A percentile compares a stretch with the other conserved stretches of the same genome.
phyloP scores from a whole-genome alignment of 768 basidiomycete genomes.

The Termitomyces sp. region DNA sequence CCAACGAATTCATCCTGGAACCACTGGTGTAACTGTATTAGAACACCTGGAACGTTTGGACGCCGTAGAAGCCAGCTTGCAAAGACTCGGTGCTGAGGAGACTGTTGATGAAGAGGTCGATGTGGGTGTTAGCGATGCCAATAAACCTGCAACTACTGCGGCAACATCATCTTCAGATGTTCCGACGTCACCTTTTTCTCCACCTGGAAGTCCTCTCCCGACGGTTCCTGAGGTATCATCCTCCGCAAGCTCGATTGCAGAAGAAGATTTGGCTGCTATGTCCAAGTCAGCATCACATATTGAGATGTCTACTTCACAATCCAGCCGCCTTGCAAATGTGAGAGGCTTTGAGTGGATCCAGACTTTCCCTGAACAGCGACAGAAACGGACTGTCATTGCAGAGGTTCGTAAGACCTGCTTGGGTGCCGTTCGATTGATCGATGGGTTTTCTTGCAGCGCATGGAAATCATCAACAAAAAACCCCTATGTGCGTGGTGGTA shows the following conservation, averaged over 20 bases:
- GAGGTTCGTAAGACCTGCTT: conserved; percentile 43
- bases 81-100: conserved; percentile 63
- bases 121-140: conserved; percentile 46
- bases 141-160: conserved; percentile 19
- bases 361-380: conserved; percentile 27
- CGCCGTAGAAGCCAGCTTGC: conserved; percentile 73
- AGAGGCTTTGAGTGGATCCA: conserved; percentile 44
- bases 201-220: conserved; percentile 54
- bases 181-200: conserved; percentile 44
- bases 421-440: not conserved
- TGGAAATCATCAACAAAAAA: conserved; percentile 66
- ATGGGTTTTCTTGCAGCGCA: conserved; percentile 39
- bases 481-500: conserved; percentile 75
- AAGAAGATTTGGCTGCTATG: conserved; percentile 68
- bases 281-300: conserved; percentile 75
- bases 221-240: conserved; percentile 55
- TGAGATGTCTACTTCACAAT: conserved; percentile 41
- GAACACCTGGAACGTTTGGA: conserved; percentile 85
- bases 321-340: conserved; percentile 28
- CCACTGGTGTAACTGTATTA: conserved; percentile 80
- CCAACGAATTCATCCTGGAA: conserved; percentile 77
- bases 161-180: conserved; percentile 26
- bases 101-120: conserved; percentile 49
- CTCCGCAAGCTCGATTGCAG: conserved; percentile 50
- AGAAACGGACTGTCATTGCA: conserved; percentile 58